phyloP scores from a whole-genome alignment of 345 rosid species.

The Citrus mangshanensis region DNA sequence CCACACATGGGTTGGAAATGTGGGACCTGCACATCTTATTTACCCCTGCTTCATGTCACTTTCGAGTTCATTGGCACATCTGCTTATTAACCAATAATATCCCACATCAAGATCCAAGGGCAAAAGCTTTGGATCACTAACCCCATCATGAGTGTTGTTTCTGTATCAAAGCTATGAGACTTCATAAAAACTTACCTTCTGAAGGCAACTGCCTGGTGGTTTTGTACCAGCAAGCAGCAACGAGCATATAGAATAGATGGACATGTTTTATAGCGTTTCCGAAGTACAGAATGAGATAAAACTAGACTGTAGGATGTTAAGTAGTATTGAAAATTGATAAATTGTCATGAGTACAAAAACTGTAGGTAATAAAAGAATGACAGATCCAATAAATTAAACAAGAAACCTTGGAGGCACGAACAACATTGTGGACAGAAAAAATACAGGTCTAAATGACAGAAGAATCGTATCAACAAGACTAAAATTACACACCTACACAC shows the following conservation, averaged over 20 bases:
- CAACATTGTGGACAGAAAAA: conserved; percentile 1
- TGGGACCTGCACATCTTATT: background rate
- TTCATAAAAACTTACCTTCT: background rate
- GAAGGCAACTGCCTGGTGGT: background rate
- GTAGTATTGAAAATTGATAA: conserved; percentile 32
- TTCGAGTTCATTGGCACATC: background rate
- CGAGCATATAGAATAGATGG: too few species aligned
- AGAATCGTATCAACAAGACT: conserved; percentile 29
- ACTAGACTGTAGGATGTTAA: conserved; percentile 7
- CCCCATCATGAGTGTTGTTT: background rate
- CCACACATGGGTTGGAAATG: background rate
- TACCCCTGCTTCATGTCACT: background rate
- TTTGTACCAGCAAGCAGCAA: background rate
- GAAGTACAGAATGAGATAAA: background rate
- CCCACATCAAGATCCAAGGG: background rate
- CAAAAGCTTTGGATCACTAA: too few species aligned
- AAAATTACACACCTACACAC: conserved; percentile 35
- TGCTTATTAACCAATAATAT: too few species aligned
- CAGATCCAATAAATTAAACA: conserved; percentile 27
- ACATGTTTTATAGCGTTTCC: too few species aligned
- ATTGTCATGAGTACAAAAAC: conserved; percentile 31
- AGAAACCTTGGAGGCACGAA: conserved; percentile 14
- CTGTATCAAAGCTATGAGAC: background rate
- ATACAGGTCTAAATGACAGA: conserved; percentile 29
- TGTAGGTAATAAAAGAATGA: conserved; percentile 42